phyloP scores from a whole-genome alignment of 441 rosid species.

The Manihot esculenta region DNA sequence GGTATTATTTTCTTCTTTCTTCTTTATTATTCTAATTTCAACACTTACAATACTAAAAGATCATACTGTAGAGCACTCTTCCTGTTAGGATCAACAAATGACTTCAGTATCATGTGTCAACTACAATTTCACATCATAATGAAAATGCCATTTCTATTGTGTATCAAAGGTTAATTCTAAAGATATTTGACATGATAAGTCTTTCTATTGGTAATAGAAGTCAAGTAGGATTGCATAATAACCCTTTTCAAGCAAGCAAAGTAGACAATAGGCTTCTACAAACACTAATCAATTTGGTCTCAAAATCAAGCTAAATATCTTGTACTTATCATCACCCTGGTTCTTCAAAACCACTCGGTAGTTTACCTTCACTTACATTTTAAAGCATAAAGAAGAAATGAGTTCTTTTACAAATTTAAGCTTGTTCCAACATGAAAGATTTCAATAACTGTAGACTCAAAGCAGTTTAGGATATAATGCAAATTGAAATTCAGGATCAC shows the following conservation, averaged over 20 bases:
- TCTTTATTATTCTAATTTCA: too few species aligned
- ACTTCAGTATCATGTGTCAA: neutral
- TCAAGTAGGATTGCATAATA: neutral
- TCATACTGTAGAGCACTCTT: neutral
- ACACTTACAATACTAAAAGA: neutral
- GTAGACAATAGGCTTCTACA: neutral
- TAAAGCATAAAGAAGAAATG: neutral
- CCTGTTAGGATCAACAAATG: neutral
- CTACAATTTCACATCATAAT: neutral
- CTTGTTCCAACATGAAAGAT: neutral
- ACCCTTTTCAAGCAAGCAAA: neutral
- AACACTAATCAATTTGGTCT: neutral
- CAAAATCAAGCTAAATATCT: neutral
- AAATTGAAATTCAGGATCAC: constrained; percentile 34
- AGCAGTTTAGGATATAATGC: neutral
- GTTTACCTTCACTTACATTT: neutral
- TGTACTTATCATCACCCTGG: neutral
- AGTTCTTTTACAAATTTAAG: constrained; percentile 8
- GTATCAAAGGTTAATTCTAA: neutral
- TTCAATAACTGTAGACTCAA: neutral
- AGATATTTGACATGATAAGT: too few species aligned
- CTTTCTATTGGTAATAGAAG: neutral
- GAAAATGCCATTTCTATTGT: neutral
- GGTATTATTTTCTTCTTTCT: too few species aligned
- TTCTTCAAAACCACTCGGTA: neutral